These are phyloP conservation scores for Trametes villosa DNA, from an alignment of 768 basidiomycete species.

Conservation along the genomic window DNA sequence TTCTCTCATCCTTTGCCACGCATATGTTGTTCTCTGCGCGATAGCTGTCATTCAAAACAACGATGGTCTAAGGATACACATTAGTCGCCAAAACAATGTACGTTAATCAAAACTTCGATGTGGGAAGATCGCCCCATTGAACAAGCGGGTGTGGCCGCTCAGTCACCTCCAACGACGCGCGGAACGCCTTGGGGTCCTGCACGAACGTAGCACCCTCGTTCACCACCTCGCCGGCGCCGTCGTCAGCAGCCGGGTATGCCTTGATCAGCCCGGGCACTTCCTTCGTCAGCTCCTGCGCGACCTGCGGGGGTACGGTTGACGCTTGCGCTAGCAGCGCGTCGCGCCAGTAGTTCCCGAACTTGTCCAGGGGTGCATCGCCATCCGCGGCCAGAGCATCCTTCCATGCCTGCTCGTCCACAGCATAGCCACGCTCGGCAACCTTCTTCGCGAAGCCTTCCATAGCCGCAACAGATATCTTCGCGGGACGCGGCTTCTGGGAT, in stretches of 20 bases:
- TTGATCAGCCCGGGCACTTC: conserved; percentile 62
- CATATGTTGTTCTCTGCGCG: not conserved
- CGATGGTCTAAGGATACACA: conserved; percentile 5
- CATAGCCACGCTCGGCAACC: conserved; percentile 52
- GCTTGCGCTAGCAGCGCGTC: conserved; percentile 45
- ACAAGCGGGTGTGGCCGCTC: conserved; percentile 69
- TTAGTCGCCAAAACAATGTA: not conserved
- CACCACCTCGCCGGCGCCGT: conserved; percentile 47
- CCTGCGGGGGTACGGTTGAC: conserved; percentile 40
- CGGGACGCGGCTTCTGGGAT: conserved; percentile 65
- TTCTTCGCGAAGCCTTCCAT: conserved; percentile 61
- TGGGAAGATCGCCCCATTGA: conserved; percentile 74
- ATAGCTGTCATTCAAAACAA: not conserved
- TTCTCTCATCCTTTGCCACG: not conserved
- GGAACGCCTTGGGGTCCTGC: conserved; percentile 69
- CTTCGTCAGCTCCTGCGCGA: conserved; percentile 50
- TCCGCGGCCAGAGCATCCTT: conserved; percentile 54
- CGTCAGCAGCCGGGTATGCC: conserved; percentile 58
- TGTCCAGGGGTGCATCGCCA: conserved; percentile 56
- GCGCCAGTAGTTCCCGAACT: conserved; percentile 70
- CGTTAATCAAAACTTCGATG: conserved; percentile 51
- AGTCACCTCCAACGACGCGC: conserved; percentile 55
- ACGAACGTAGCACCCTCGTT: conserved; percentile 60
- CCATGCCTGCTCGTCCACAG: conserved; percentile 55
- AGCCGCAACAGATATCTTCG: conserved; percentile 67